Evolutionary conservation across 2,329 filamentous ascomycete species (phyloP).

Genomic region (Fusarium oligoseptatum): DNA sequence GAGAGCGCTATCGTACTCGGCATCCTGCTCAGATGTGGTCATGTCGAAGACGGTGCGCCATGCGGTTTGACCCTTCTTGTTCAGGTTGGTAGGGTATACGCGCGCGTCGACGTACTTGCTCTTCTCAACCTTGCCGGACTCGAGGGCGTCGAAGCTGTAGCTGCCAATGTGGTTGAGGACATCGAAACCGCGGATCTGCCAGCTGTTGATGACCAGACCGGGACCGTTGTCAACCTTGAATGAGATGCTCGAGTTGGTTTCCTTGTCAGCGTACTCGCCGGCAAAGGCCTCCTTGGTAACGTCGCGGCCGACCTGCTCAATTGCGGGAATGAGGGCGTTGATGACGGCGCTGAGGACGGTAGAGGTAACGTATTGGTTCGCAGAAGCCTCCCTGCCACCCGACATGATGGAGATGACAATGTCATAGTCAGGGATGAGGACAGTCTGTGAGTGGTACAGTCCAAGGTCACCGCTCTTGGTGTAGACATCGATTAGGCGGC

Average conservation of each 20-base stretch:
- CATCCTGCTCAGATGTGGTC: slow-evolving; percentile 26
- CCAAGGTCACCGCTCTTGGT: slow-evolving; percentile 61
- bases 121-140: slow-evolving; percentile 17
- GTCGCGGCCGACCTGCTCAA: slow-evolving; percentile 58
- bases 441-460: slow-evolving; percentile 55
- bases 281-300: slow-evolving; percentile 50
- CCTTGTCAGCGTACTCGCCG: slow-evolving; percentile 55
- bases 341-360: slow-evolving; percentile 50
- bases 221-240: slow-evolving; percentile 55
- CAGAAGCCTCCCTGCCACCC: slow-evolving; percentile 48
- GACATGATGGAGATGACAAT: slow-evolving; percentile 57
- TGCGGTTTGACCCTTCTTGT: slow-evolving; percentile 37
- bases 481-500: slow-evolving; percentile 60
- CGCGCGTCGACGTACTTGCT: slow-evolving; percentile 41
- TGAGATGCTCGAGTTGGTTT: slow-evolving; percentile 56
- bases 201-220: slow-evolving; percentile 55
- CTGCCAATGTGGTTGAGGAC: slow-evolving; percentile 52
- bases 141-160: slow-evolving; percentile 41
- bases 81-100: slow-evolving; percentile 48
- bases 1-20: slow-evolving; percentile 38
- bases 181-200: slow-evolving; percentile 57
- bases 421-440: slow-evolving; percentile 62
- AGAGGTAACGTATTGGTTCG: slow-evolving; percentile 27
- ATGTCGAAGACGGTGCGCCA: slow-evolving; percentile 53
- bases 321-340: slow-evolving; percentile 53